Base-by-base conservation (phyloP, 2,329 filamentous ascomycete species). In the Ascochyta pisi region DNA sequence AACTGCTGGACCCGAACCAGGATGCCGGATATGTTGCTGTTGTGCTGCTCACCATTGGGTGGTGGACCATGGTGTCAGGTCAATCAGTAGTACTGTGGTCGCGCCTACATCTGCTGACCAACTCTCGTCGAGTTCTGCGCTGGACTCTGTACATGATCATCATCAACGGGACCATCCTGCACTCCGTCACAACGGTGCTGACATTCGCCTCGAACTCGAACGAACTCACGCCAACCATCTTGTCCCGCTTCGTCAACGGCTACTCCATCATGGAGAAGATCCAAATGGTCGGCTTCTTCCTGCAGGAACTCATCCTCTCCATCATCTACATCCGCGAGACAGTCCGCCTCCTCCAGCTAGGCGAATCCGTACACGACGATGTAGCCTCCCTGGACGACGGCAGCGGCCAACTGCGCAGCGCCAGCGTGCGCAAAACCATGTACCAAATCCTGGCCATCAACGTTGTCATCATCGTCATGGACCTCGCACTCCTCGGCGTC, bases 31-130 rank as follows among this genome's bases (percentile, higher is more conserved):
- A 78, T 41, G 62, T 79, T 1, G 78, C 78, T 9, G 78, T 81
- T 37, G 63, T 80, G 19, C 60, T 82, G 34, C 74, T 80, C 29
- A 78, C 77, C 46, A 57, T 87, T 51, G 85, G 84, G 10, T 84
- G 86, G 82, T 83, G 82, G 68, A 64, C 75, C 2, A 86, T 88
- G 83, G 81, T 88, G 0, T 86, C 84, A 1, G 86, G 86, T 0
- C 84, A 87, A 67, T 82, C 82, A 0, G 63, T 87, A 12, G 86
- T 89, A 1, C 75, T 89, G 1, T 89, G 85, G 76, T 88, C 85
- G 0, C 80, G 86, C 6, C 78, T 89, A 0, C 84, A 88, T 65
- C 77, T 89, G 1, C 78, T 89, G 10, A 73, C 85, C 3, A 80
- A 79, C 15, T 82, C 84, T 38, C 75, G 78, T 6, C 70, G 71